Evolutionary conservation across 75 land plant species (phyloP), one percentile per base, ranked within the genome.

Genomic region (Gnetum montanum): DNA sequence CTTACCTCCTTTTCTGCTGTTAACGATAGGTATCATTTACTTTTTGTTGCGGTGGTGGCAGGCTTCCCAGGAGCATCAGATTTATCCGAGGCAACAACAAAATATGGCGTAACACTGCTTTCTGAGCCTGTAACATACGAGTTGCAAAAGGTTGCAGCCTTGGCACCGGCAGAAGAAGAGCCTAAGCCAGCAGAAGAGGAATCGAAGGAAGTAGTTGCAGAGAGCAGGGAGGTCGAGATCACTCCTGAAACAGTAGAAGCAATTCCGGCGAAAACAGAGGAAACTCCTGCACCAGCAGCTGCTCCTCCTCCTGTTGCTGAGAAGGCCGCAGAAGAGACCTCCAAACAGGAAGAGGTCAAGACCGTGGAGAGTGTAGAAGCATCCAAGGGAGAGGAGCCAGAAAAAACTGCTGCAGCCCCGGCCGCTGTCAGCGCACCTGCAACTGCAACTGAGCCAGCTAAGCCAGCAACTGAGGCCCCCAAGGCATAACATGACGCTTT

Each of bases 31-130:
- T 7, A 5, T 31, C 36, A 52, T 12, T 31, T 29, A 1, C 20
- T n/a, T n/a, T n/a, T n/a, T n/a, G n/a, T n/a, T n/a, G n/a, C n/a
- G n/a, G n/a, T n/a, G n/a, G n/a, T n/a, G n/a, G 11, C 55, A 52
- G 55, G 36, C 35, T 52, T 52, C 37, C 55, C 55, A 2, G 55
- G 55, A 33, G 55, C 55, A 13, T 6, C 55, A 2, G 25, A 16
- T 23, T 34, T 36, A 2, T 31, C 13, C 37, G 55, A 52, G 55
- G 55, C 55, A 33, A 36, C 37, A 19, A 22, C 20, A 34, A 52
- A 52, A 36, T 52, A 33, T 31, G 55, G 55, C 37, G 25, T 36
- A 20, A 36, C 3, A 4, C 3, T 52, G 4, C 36, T 52, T 18
- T 6, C 22, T 23, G 55, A 36, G 19, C 55, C 37, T 0, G 37